phyloP scores from a whole-genome alignment of 2,329 filamentous ascomycete species.

The Penicillium sp. region DNA sequence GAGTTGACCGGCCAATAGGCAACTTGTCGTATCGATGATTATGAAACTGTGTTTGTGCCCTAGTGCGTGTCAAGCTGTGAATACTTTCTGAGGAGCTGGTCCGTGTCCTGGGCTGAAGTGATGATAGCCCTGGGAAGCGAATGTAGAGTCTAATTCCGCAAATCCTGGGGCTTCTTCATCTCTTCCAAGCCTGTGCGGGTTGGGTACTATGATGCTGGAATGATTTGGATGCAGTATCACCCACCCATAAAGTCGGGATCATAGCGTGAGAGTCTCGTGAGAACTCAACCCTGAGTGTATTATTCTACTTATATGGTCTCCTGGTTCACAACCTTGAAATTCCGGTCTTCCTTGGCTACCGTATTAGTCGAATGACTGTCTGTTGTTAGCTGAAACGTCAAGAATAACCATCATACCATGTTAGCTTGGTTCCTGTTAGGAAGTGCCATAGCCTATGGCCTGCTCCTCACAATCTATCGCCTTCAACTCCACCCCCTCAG shows the following conservation, averaged over 20 bases:
- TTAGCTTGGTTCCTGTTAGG: conserved; percentile 30
- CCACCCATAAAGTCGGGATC: conserved; percentile 4
- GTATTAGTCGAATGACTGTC: not conserved
- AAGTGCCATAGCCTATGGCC: conserved; percentile 29
- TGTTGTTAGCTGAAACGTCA: not conserved
- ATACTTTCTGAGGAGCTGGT: conserved; percentile 11
- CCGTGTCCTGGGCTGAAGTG: conserved; percentile 9
- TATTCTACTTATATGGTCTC: not conserved
- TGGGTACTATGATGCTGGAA: not conserved
- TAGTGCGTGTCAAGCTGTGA: conserved; percentile 9
- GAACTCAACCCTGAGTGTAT: not conserved
- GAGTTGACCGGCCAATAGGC: conserved; percentile 12
- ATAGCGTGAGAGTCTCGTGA: not conserved
- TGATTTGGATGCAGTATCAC: conserved; percentile 17
- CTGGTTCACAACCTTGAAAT: not conserved
- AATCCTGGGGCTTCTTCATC: not conserved
- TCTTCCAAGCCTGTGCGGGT: not conserved
- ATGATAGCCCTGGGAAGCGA: not conserved
- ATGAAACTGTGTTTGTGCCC: not conserved
- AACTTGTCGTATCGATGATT: not conserved
- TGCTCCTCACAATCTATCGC: conserved; percentile 31
- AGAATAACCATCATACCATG: conserved; percentile 16
- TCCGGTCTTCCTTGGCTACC: not conserved
- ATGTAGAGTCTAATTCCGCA: conserved; percentile 6
- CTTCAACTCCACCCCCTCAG: conserved; percentile 32